These are phyloP conservation scores for Hydrangea macrophylla DNA, from an alignment of 148 eudicot genomes.

Conservation along the genomic window DNA sequence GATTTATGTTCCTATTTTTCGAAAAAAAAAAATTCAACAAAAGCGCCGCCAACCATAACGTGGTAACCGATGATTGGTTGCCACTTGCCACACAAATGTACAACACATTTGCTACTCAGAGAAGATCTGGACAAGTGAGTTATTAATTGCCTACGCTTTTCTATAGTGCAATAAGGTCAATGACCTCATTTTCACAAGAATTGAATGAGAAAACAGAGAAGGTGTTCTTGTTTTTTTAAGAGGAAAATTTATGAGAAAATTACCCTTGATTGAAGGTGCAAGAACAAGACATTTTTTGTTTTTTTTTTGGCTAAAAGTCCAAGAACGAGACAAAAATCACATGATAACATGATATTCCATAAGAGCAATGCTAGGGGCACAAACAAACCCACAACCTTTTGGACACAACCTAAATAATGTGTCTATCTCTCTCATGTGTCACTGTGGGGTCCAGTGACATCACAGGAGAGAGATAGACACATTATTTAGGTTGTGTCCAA, in stretches of 20 bases:
- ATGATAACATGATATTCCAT: too few species aligned
- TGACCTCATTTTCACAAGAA: neutral
- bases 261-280: constrained; percentile 11
- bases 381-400: too few species aligned
- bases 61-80: neutral
- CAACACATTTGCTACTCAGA: neutral
- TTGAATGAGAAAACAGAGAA: neutral
- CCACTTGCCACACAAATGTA: neutral
- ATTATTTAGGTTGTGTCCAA: too few species aligned
- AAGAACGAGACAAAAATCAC: too few species aligned
- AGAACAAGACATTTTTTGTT: neutral
- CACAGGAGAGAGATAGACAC: too few species aligned
- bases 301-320: too few species aligned
- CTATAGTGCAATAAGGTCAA: neutral
- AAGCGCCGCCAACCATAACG: neutral
- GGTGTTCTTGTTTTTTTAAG: neutral
- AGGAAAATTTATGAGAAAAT: neutral
- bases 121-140: neutral
- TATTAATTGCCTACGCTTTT: too few species aligned
- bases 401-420: too few species aligned
- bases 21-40: neutral
- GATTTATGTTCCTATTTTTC: neutral
- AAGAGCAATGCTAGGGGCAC: too few species aligned
- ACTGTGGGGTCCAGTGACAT: too few species aligned
- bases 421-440: too few species aligned